Percentiles rank a stretch among this genome's conserved stretches.
These are phyloP conservation scores for Orbilia quercus DNA, from an alignment of 2,329 filamentous ascomycete genomes.

Conservation along the genomic window DNA sequence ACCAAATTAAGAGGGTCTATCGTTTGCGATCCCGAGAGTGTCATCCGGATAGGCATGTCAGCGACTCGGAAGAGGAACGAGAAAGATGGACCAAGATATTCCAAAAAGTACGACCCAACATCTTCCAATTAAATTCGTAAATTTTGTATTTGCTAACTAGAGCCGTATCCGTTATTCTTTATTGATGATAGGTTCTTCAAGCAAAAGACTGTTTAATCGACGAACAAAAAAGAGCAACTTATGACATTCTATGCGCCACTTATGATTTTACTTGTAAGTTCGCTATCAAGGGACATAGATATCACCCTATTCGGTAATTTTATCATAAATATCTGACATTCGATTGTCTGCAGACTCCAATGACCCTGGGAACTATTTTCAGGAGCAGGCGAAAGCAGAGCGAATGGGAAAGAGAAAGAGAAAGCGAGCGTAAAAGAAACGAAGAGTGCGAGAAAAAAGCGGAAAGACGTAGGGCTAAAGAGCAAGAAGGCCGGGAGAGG, in stretches of 20 bases:
- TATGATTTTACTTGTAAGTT: conserved; percentile 30
- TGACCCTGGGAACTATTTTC: conserved; percentile 39
- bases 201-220: conserved; percentile 23
- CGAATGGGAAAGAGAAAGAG: conserved; percentile 13
- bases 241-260: conserved; percentile 28
- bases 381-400: conserved; percentile 11
- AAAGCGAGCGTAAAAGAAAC: conserved; percentile 19
- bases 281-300: too few species aligned
- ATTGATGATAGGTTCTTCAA: conserved; percentile 6
- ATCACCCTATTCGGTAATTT: neutral
- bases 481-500: conserved; percentile 13
- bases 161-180: too few species aligned
- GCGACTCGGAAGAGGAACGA: neutral
- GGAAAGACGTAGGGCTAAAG: conserved; percentile 8
- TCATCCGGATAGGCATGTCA: conserved; percentile 25
- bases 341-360: conserved; percentile 10
- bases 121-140: too few species aligned
- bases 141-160: too few species aligned
- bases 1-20: conserved; percentile 13
- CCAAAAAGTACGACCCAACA: conserved; percentile 6
- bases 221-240: conserved; percentile 10
- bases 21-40: neutral
- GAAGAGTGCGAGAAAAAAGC: conserved; percentile 38
- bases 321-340: neutral
- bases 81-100: neutral